Base-by-base conservation (phyloP, 805 yeast species). In the Nakazawaea wickerhamii region DNA sequence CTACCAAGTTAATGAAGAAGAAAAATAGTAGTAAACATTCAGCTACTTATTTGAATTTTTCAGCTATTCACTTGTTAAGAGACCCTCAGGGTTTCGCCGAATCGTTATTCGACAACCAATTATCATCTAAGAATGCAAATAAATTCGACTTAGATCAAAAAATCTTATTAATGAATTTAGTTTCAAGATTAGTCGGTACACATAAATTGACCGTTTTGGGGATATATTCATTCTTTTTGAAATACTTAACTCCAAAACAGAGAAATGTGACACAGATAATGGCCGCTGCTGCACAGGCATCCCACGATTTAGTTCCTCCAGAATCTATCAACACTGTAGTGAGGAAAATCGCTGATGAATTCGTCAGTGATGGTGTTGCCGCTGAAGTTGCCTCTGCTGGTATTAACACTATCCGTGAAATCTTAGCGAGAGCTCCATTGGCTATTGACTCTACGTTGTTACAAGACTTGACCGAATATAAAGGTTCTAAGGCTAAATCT, bases 81-180 rank as follows among this genome's bases (percentile, higher is more conserved):
- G 99, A 93, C 59, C 99, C 99, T 8, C 99, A 93, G 61, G 96
- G 96, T 4, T 93, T 93, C 65, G 96, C 98, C 6, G 99, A 93
- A 50, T 75, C 70, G 46, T 67, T 93, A 43, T 93, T 80, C 55
- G 73, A 76, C 22, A 75, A 69, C 34, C 95, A 89, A 56, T 65
- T 91, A 46, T 73, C 82, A 38, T 77, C 84, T 32, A 83, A 84
- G 53, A 79, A 74, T 46, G 68, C 79, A 17, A 82, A 81, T 59
- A 79, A 76, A 54, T 84, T 85, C 54, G 81, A 79, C 55, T 68
- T 91, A 54, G 97, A 91, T 47, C 97, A 91, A 60, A 88, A 86
- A 55, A 87, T 93, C 49, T 75, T 85, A 43, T 76, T 93, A 48
- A 78, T 91, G 84, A 93, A 87, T 57, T 71, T 93, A 48, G 70